Evolutionary conservation across 2,329 filamentous ascomycete genomes (phyloP), one percentile per base, ranked within the genome.

Genomic region (Nemania diffusa): DNA sequence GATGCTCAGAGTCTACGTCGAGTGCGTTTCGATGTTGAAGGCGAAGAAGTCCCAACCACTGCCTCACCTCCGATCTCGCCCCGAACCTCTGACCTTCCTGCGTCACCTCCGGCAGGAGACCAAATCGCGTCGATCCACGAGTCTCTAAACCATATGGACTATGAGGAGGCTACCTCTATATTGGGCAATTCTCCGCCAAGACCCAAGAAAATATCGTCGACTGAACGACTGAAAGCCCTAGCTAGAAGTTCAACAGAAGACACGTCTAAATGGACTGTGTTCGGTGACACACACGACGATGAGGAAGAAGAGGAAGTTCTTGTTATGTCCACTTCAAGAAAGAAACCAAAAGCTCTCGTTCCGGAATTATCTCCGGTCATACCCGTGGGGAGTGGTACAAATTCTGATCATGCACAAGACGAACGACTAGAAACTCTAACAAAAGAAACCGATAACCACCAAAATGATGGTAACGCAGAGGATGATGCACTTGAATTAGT

Each of bases 1-100:
- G 67, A 67, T 60, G 79, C 78, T 5, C 81, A 82, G 50, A 88
- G 87, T 72, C 87, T 86, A n/a, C 84, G 88, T 32, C 83, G 87
- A 66, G 88, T 90, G 64, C 87, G 88, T 55, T 90, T 90, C 69
- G 84, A 88, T 42, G 84, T 90, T 52, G 83, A 84, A 74, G 88
- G 87, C 60, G 80, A 84, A 69, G 87, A 90, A 73, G 86, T 91
- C 40, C 78, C 89, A 64, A 87, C 88, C 22, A 89, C 87, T 52
- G 80, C 84, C 27, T 88, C 87, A 24, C 88, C 87, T 53, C 81
- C 83, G 68, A 69, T 69, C 24, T 74, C 73, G 68, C 70, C 74
- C 59, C 73, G 75, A 57, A 58, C 60, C 61, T 34, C 62, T 69
- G 42, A 78, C 69, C 76, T 62, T 71, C 79, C 62, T 76, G 72